These are phyloP conservation scores for Pseudophaeomoniella oleicola DNA, from an alignment of 2,329 filamentous ascomycete species.

Conservation along the genomic window DNA sequence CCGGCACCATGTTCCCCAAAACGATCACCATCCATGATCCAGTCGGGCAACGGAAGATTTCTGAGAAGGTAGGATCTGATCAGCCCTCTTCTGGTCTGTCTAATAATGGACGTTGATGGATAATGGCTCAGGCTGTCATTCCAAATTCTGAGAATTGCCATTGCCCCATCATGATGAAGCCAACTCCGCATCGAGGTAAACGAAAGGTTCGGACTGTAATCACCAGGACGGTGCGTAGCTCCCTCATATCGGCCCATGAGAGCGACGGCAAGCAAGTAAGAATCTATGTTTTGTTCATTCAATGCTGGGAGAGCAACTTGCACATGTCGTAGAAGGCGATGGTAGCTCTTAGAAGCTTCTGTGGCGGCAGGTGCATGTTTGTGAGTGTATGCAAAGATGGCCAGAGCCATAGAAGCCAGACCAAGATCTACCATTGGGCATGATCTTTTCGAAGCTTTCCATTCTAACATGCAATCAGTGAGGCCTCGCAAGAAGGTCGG, in stretches of 20 bases:
- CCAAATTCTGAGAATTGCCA: conserved; percentile 17
- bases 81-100: conserved; percentile 14
- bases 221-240: conserved; percentile 2
- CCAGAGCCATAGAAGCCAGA: conserved; percentile 15
- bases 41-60: conserved; percentile 13
- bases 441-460: conserved; percentile 3
- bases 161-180: conserved; percentile 19
- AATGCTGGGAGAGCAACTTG: background rate
- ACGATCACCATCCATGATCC: conserved; percentile 14
- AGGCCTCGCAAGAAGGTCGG: conserved; percentile 6
- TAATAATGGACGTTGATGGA: conserved; percentile 12
- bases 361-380: conserved; percentile 10
- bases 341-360: conserved; percentile 13
- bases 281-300: conserved; percentile 6
- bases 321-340: conserved; percentile 8
- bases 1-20: conserved; percentile 17
- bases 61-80: conserved; percentile 14
- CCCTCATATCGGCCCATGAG: conserved; percentile 14
- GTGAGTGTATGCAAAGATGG: conserved; percentile 13
- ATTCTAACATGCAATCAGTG: conserved; percentile 6
- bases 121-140: conserved; percentile 6
- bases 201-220: background rate
- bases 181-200: conserved; percentile 15
- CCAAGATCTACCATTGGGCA: conserved; percentile 14
- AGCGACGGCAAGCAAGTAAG: conserved; percentile 10